Evolutionary conservation across 192 early-diverging fungal genomes (phyloP).

Genomic region (Chytriomyces sp.): DNA sequence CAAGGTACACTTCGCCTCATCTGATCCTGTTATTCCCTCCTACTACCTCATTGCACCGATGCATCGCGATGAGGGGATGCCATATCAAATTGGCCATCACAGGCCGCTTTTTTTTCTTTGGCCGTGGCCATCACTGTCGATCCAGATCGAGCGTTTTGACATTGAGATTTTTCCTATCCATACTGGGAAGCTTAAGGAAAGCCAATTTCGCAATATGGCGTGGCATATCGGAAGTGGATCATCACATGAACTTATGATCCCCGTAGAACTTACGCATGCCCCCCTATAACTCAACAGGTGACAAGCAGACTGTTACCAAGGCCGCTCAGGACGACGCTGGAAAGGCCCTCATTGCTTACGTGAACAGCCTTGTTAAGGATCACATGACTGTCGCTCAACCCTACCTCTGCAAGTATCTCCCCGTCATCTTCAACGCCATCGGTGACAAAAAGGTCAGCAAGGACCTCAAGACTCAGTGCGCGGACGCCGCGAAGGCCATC

Average conservation of each 20-base stretch:
- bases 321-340: conserved; percentile 45
- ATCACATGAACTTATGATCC: too few relatives aligned
- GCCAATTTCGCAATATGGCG: too few relatives aligned
- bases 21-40: conserved; percentile 39
- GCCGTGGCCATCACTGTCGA: background rate
- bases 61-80: too few relatives aligned
- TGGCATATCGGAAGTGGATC: too few relatives aligned
- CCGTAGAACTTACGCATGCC: too few relatives aligned
- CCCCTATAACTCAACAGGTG: conserved; percentile 31
- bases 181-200: background rate
- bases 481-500: conserved; percentile 57
- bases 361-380: conserved; percentile 44
- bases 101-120: conserved; percentile 9
- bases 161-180: background rate
- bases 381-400: conserved; percentile 71
- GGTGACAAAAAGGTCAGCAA: conserved; percentile 69
- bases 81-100: too few relatives aligned
- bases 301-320: conserved; percentile 52
- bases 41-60: too few relatives aligned
- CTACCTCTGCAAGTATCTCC: conserved; percentile 65
- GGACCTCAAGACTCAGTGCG: conserved; percentile 61
- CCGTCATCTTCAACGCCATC: conserved; percentile 59
- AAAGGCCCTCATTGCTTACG: conserved; percentile 48
- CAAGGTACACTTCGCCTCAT: conserved; percentile 30
- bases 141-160: background rate